Percentiles rank a stretch among this genome's conserved stretches.
Evolutionary conservation across 2,329 filamentous ascomycete species (phyloP).

Genomic region (Calycina herbarum): DNA sequence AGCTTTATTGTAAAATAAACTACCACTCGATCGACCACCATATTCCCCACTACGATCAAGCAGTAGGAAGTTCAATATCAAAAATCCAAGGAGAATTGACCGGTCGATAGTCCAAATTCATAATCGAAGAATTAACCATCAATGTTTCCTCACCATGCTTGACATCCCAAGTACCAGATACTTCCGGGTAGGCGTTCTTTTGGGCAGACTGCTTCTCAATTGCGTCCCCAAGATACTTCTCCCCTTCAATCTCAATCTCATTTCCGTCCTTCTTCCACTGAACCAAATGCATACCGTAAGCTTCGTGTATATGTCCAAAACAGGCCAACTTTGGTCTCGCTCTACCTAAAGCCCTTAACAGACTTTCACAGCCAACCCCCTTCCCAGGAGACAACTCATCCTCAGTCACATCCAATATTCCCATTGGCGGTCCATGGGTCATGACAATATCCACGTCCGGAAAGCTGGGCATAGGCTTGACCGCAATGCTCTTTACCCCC

Average conservation of each 20-base stretch:
- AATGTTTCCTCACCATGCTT: slow-evolving; percentile 49
- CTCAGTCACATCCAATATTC: slow-evolving; percentile 45
- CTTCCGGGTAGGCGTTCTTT: slow-evolving; percentile 40
- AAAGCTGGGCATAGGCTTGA: slow-evolving; percentile 17
- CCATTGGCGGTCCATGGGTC: slow-evolving; percentile 58
- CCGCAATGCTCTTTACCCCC: not conserved
- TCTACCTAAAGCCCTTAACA: slow-evolving; percentile 50
- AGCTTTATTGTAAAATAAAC: not conserved
- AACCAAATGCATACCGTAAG: slow-evolving; percentile 50
- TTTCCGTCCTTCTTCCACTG: slow-evolving; percentile 43
- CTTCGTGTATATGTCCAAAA: slow-evolving; percentile 63
- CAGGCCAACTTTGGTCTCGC: slow-evolving; percentile 53
- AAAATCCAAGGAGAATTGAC: slow-evolving; percentile 55
- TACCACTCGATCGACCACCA: not conserved
- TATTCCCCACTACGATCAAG: not conserved
- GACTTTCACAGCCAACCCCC: slow-evolving; percentile 50
- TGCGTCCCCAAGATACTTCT: slow-evolving; percentile 35
- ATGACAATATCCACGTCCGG: slow-evolving; percentile 50
- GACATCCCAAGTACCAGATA: slow-evolving; percentile 32
- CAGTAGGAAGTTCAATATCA: slow-evolving; percentile 35
- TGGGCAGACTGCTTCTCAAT: slow-evolving; percentile 32
- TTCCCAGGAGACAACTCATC: not conserved
- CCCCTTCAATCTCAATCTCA: slow-evolving; percentile 31
- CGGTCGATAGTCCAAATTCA: slow-evolving; percentile 41
- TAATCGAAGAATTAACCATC: slow-evolving; percentile 58